Percentiles rank a stretch among this genome's conserved stretches.
Conservation (phyloP, 2,329 filamentous ascomycete species). For the Tolypocladium sp. region DNA sequence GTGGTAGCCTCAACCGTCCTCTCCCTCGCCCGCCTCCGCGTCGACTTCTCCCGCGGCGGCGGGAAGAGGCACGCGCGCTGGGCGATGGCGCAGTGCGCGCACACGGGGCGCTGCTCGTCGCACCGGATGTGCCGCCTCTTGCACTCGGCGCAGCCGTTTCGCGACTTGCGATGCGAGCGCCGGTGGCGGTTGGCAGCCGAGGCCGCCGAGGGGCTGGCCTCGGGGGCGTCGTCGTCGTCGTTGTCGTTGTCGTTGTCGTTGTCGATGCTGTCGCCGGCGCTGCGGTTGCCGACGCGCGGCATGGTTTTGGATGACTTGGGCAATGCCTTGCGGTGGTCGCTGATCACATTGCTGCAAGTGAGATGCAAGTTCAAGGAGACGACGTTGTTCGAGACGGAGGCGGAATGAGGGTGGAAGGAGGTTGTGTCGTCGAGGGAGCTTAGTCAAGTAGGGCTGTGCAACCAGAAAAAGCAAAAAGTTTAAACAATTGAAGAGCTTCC, state of each 20-base stretch:
- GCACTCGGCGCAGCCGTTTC: conserved; percentile 29
- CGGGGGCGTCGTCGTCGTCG: not conserved
- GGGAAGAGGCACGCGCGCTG: conserved; percentile 27
- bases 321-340: no score
- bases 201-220: not conserved
- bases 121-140: conserved; percentile 32
- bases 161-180: conserved; percentile 29
- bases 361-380: not conserved
- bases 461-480: no score
- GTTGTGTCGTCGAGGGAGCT: no score
- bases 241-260: no score
- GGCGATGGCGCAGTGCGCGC: conserved; percentile 28
- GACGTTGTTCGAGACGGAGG: no score
- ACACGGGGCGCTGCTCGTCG: conserved; percentile 30
- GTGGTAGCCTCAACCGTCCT: not conserved
- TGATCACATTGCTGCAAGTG: no score
- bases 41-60: not conserved
- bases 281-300: not conserved
- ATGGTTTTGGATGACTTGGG: no score
- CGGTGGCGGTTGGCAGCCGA: conserved; percentile 11
- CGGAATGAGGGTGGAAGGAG: no score
- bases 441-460: no score
- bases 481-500: no score
- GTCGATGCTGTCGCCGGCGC: no score
- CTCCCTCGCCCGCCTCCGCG: not conserved